These are phyloP conservation scores for Kodamaea laetipori DNA, from an alignment of 805 yeast genomes.

Conservation along the genomic window DNA sequence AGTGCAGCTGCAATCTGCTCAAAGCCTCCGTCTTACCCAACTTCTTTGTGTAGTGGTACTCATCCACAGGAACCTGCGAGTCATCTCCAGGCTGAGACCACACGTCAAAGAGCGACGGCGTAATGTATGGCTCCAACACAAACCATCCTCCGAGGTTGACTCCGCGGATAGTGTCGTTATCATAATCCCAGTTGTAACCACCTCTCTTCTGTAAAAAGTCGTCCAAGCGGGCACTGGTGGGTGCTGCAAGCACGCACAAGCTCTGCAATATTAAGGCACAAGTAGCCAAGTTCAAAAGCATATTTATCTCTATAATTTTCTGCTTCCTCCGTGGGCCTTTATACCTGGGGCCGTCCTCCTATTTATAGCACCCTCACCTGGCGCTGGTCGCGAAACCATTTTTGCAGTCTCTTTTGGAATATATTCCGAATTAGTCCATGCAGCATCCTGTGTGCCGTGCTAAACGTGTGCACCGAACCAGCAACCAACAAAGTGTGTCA, in stretches of 20 bases:
- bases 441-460: too few species aligned
- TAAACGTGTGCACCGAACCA: too few species aligned
- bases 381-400: too few species aligned
- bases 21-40: constrained; percentile 65
- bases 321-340: too few species aligned
- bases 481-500: too few species aligned
- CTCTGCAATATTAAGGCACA: constrained; percentile 4
- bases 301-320: not conserved
- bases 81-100: constrained; percentile 33
- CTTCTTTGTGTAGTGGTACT: constrained; percentile 62
- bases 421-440: too few species aligned
- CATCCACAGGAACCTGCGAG: constrained; percentile 71
- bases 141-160: constrained; percentile 92
- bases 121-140: constrained; percentile 82
- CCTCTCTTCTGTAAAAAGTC: constrained; percentile 1
- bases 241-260: constrained; percentile 9
- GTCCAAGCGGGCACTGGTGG: constrained; percentile 1
- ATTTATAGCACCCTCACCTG: too few species aligned
- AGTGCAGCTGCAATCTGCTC: constrained; percentile 61
- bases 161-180: constrained; percentile 52
- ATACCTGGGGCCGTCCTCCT: too few species aligned
- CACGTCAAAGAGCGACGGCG: constrained; percentile 70
- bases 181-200: constrained; percentile 28
- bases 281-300: constrained; percentile 11
- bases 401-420: too few species aligned